A percentile compares a stretch with the other conserved stretches of the same genome.
These are phyloP conservation scores for Exobasidium rhododendri DNA, from an alignment of 1,284 basidiomycete species.

Conservation along the genomic window DNA sequence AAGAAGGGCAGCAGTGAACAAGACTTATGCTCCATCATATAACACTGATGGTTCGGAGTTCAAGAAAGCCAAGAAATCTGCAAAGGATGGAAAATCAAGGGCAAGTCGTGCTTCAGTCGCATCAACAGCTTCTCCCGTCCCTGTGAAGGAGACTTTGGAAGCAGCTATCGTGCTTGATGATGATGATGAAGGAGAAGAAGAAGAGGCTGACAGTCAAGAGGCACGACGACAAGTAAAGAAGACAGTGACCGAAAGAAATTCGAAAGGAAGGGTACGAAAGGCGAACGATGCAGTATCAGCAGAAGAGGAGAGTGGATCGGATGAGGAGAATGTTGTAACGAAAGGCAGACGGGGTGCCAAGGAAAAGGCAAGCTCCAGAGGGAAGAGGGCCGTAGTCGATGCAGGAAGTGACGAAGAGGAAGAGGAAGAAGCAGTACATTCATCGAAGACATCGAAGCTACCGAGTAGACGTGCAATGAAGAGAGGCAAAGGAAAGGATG, in stretches of 20 bases:
- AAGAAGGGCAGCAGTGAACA: background rate
- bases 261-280: too few relatives aligned
- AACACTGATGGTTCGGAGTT: background rate
- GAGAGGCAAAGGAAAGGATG: background rate
- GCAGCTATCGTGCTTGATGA: background rate
- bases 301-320: background rate
- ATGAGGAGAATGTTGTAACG: background rate
- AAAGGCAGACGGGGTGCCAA: background rate
- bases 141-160: background rate
- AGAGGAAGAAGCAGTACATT: too few relatives aligned
- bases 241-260: background rate
- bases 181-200: background rate
- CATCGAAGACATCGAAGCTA: too few relatives aligned
- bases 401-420: background rate
- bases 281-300: background rate
- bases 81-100: background rate
- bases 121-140: background rate
- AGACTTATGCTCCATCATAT: background rate
- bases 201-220: background rate
- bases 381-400: background rate
- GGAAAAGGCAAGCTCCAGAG: background rate
- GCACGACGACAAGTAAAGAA: background rate
- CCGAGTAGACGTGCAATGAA: background rate
- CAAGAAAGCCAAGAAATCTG: background rate
- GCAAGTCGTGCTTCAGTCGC: background rate